Evolutionary conservation across 164 flowering plant genomes (phyloP).

Genomic region (Vitis rotundifolia): DNA sequence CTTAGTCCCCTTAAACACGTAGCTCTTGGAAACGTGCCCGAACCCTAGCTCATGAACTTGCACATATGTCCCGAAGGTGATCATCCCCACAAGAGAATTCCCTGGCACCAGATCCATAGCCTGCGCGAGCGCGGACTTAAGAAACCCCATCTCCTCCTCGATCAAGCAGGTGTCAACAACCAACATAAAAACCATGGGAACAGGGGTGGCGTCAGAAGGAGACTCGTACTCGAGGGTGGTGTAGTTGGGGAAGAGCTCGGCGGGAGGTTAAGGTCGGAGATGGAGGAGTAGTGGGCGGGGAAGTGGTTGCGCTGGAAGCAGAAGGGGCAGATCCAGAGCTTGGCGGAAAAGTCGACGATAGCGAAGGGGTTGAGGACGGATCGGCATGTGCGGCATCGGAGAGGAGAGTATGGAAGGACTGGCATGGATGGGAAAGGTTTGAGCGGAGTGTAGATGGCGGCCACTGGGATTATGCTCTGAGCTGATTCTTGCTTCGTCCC

Average conservation of each 20-base stretch:
- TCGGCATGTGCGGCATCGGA: conserved; percentile 84
- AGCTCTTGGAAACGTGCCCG: conserved; percentile 60
- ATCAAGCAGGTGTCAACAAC: conserved; percentile 81
- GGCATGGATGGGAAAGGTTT: conserved; percentile 50
- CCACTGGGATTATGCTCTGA: conserved; percentile 65
- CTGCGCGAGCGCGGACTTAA: conserved; percentile 71
- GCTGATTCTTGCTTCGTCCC: conserved; percentile 74
- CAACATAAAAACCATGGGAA: conserved; percentile 65
- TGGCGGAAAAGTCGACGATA: conserved; percentile 73
- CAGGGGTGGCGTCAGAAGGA: conserved; percentile 19
- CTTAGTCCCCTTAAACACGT: conserved; percentile 85
- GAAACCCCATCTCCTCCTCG: conserved; percentile 79
- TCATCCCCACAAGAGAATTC: conserved; percentile 72
- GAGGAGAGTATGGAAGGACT: conserved; percentile 68
- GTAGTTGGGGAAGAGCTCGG: conserved; percentile 83
- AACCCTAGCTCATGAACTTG: conserved; percentile 92
- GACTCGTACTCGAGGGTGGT: conserved; percentile 82
- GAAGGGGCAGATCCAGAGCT: conserved; percentile 96
- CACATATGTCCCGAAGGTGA: conserved; percentile 84
- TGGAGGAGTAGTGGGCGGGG: conserved; percentile 69
- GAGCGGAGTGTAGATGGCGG: conserved; percentile 84
- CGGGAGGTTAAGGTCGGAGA: conserved; percentile 74
- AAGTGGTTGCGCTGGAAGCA: conserved; percentile 86
- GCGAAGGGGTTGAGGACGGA: conserved; percentile 88
- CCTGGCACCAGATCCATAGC: conserved; percentile 81